phyloP scores from a whole-genome alignment of 306 rosid genomes.

The Citrullus colocynthis region DNA sequence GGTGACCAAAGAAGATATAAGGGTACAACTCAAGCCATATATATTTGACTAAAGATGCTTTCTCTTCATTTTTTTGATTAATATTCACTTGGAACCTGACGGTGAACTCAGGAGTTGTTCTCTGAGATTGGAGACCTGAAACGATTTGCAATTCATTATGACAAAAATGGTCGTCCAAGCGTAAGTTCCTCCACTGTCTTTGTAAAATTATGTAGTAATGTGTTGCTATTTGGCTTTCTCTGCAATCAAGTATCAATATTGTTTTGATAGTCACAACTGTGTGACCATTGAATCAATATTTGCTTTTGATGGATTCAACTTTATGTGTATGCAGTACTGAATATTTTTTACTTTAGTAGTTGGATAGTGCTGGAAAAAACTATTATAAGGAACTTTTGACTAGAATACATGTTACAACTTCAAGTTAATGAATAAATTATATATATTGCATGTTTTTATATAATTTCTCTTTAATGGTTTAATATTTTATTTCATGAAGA shows the following conservation, averaged over 20 bases:
- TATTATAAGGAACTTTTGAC: neutral
- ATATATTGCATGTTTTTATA: neutral
- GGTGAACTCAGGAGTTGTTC: constrained; percentile 89
- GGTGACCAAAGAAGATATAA: constrained; percentile 94
- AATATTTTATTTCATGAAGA: neutral
- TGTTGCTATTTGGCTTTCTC: neutral
- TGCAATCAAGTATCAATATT: neutral
- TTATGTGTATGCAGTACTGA: neutral
- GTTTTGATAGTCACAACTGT: neutral
- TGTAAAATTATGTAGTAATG: neutral
- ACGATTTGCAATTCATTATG: constrained; percentile 84
- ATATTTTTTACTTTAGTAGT: neutral
- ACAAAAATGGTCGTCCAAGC: constrained; percentile 75
- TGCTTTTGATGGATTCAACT: neutral
- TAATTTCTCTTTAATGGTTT: neutral
- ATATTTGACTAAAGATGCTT: constrained; percentile 31
- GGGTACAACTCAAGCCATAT: constrained; percentile 58
- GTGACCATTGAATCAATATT: neutral
- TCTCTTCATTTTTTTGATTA: constrained; percentile 31
- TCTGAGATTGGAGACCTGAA: constrained; percentile 81
- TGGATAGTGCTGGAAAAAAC: neutral
- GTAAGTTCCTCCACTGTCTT: constrained; percentile 32
- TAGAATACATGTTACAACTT: neutral
- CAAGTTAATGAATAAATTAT: neutral
- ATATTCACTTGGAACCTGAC: constrained; percentile 46